A percentile compares a stretch with the other conserved stretches of the same genome.
These are phyloP conservation scores for Saccharomycopsis fermentans DNA, from an alignment of 805 yeast species.

Conservation along the genomic window DNA sequence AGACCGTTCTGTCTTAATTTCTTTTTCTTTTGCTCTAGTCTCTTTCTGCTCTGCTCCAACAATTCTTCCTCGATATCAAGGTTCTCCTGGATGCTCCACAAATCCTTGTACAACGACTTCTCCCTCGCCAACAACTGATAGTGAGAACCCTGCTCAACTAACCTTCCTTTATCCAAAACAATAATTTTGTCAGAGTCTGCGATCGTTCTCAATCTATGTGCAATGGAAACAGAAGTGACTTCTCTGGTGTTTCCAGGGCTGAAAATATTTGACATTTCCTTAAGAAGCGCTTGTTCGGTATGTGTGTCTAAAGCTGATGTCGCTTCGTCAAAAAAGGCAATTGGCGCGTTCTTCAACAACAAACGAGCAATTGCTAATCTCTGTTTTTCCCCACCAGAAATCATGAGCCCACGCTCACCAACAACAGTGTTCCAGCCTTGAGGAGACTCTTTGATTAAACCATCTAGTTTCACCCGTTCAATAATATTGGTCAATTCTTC, in stretches of 20 bases:
- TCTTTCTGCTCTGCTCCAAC: conserved; percentile 22
- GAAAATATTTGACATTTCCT: conserved; percentile 63
- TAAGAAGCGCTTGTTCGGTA: conserved; percentile 77
- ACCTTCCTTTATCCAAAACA: conserved; percentile 68
- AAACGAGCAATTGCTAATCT: conserved; percentile 88
- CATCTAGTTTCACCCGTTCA: conserved; percentile 56
- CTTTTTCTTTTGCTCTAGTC: conserved; percentile 12
- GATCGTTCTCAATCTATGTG: conserved; percentile 86
- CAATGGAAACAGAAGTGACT: conserved; percentile 81
- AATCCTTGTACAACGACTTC: conserved; percentile 58
- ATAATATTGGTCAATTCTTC: conserved; percentile 61
- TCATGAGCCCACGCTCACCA: conserved; percentile 98
- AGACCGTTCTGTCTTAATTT: neutral
- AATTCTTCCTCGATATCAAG: conserved; percentile 40
- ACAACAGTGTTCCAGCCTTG: conserved; percentile 79
- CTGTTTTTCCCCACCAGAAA: conserved; percentile 98
- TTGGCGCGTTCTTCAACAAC: conserved; percentile 75
- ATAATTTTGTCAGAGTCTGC: conserved; percentile 92
- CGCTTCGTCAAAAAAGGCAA: conserved; percentile 94
- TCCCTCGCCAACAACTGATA: conserved; percentile 41
- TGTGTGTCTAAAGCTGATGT: conserved; percentile 95
- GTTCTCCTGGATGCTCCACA: conserved; percentile 91
- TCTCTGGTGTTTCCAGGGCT: conserved; percentile 23
- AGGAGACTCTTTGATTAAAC: conserved; percentile 60
- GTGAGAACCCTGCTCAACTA: conserved; percentile 86